Conservation (phyloP, 2,329 filamentous ascomycete species). For the Penicillium palitans region DNA sequence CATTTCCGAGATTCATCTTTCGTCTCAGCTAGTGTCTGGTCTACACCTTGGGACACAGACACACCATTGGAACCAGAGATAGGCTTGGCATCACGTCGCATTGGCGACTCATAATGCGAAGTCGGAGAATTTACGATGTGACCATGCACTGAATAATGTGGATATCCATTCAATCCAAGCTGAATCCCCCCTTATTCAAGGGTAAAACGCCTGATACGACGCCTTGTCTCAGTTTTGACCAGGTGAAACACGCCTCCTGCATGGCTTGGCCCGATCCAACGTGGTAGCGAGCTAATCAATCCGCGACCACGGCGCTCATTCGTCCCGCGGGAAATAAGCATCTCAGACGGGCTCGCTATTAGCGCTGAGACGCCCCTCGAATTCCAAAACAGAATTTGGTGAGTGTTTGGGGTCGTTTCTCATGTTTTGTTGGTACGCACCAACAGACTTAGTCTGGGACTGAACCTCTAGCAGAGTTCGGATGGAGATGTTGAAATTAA, state of each 20-base stretch:
- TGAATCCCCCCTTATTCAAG: not conserved
- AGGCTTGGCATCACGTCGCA: slow-evolving; percentile 4
- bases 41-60: not conserved
- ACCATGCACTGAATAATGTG: not conserved
- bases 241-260: slow-evolving; percentile 15
- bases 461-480: not conserved
- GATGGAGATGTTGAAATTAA: slow-evolving; percentile 4
- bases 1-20: not conserved
- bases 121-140: not conserved
- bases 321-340: slow-evolving; percentile 28
- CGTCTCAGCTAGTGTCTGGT: not conserved
- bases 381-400: not conserved
- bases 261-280: slow-evolving; percentile 8
- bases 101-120: not conserved
- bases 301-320: slow-evolving; percentile 25
- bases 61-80: not conserved
- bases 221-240: slow-evolving; percentile 4
- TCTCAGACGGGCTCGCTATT: slow-evolving; percentile 15
- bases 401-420: not conserved
- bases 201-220: not conserved
- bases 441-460: too few relatives aligned
- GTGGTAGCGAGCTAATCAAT: slow-evolving; percentile 24
- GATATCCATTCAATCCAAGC: not conserved
- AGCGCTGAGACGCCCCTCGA: slow-evolving; percentile 12
- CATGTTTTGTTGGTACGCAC: not conserved